These are phyloP conservation scores for Cornus controversa DNA, from an alignment of 148 eudicot genomes.

Conservation along the genomic window DNA sequence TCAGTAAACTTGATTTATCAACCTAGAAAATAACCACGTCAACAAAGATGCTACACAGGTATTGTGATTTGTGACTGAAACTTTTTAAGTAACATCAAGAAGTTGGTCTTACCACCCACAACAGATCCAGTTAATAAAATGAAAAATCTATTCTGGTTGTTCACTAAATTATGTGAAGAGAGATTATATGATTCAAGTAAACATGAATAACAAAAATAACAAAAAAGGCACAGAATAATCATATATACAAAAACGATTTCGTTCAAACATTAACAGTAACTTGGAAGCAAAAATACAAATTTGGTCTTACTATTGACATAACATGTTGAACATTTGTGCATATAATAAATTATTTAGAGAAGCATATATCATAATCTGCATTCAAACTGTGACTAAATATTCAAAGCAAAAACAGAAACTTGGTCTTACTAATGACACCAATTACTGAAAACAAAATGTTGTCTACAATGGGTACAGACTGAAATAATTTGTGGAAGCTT, in stretches of 20 bases:
- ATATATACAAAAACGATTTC: neutral
- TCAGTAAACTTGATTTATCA: neutral
- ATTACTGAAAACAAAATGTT: neutral
- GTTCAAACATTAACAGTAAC: neutral
- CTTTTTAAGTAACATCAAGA: neutral
- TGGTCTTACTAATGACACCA: neutral
- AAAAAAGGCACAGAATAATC: neutral
- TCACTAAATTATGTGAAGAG: neutral
- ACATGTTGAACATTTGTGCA: neutral
- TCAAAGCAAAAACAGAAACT: neutral
- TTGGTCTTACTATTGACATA: neutral
- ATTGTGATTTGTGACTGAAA: neutral
- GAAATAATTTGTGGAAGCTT: conserved; percentile 12
- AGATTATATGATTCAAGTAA: neutral
- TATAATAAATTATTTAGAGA: neutral
- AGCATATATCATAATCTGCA: neutral
- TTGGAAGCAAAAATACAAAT: neutral
- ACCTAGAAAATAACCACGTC: neutral
- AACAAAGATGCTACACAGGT: neutral
- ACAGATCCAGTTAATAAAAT: neutral
- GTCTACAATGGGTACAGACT: no score
- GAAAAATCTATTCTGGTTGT: neutral
- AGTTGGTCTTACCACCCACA: neutral
- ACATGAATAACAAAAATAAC: neutral
- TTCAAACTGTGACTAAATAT: neutral